phyloP scores from a whole-genome alignment of 805 yeast species.

The Wickerhamomyces sydowiorum region DNA sequence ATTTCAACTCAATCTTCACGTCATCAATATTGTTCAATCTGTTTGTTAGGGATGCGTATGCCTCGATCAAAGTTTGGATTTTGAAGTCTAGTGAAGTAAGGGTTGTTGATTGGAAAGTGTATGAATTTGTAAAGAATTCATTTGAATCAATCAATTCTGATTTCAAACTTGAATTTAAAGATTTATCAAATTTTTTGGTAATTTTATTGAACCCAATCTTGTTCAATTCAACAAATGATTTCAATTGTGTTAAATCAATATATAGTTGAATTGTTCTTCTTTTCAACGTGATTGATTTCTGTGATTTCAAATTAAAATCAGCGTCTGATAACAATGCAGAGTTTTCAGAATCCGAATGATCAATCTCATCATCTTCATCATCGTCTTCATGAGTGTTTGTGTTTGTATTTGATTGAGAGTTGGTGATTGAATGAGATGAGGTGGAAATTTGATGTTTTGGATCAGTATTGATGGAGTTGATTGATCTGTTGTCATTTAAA shows the following conservation, averaged over 20 bases:
- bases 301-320: slow-evolving; percentile 43
- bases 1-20: slow-evolving; percentile 49
- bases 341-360: slow-evolving; percentile 34
- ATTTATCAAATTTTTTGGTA: slow-evolving; percentile 85
- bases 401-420: slow-evolving; percentile 2
- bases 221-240: slow-evolving; percentile 79
- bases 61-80: slow-evolving; percentile 44
- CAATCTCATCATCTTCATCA: slow-evolving; percentile 32
- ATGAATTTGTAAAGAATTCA: slow-evolving; percentile 40
- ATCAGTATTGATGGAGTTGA: slow-evolving; percentile 8
- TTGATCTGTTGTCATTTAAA: slow-evolving; percentile 18
- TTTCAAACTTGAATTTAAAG: slow-evolving; percentile 51
- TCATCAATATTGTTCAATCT: slow-evolving; percentile 29
- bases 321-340: slow-evolving; percentile 45
- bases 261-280: slow-evolving; percentile 57
- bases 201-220: slow-evolving; percentile 83
- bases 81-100: slow-evolving; percentile 43
- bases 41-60: slow-evolving; percentile 46
- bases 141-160: slow-evolving; percentile 38
- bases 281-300: slow-evolving; percentile 60
- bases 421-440: background rate
- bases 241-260: slow-evolving; percentile 73
- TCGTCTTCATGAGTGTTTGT: slow-evolving; percentile 25
- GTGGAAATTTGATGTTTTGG: background rate
- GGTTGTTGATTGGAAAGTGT: slow-evolving; percentile 50